Base-by-base conservation (phyloP, 108 stramenopile genomes). In the Pelagomonas calceolata region DNA sequence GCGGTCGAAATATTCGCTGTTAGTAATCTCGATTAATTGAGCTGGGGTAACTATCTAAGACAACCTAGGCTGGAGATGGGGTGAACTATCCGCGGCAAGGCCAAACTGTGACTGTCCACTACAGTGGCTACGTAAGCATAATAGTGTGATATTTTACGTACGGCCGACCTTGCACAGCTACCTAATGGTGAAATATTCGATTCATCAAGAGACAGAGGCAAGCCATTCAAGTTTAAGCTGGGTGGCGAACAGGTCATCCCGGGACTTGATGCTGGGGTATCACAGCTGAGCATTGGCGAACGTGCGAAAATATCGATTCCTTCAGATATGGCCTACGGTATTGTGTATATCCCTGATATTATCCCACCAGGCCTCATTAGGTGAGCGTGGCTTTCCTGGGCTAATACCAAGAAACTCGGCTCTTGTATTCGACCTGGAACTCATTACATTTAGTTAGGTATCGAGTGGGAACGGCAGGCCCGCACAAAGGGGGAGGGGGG, bases 141-240 rank as follows among this genome's bases (percentile, higher is more conserved):
- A 86, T 85, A 29, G 5, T 5, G 9, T 10, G 9, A 43, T 12
- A 12, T 5, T 5, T 43, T 43, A 43, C 12, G 39, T 43, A 5
- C 39, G 12, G 79, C 74, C 10, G 73, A 75, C 30, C 86, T 87
- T 39, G 86, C 87, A 44, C 80, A 80, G 16, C 32, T 39, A 18
- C 67, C 66, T 4, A n/a, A 16, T 3, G 65, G 72, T 5, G 64
- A n/a, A 30, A 32, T 30, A 14, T 34, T 63, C 29, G 36, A 39
- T 4, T 26, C 30, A 26, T 39, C 37, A 39, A 18, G 21, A 18
- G 68, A 43, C 3, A 43, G 68, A 10, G 85, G 84, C n/a, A 87
- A 85, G 67, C 86, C 86, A 29, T 86, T 89, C 74, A 85, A 84
- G 77, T 88, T 87, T 70, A 82, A 83, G 46, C 32, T 89, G 45